Evolutionary conservation across 106 monocot genomes (phyloP).

Genomic region (Agapanthus africanus): DNA sequence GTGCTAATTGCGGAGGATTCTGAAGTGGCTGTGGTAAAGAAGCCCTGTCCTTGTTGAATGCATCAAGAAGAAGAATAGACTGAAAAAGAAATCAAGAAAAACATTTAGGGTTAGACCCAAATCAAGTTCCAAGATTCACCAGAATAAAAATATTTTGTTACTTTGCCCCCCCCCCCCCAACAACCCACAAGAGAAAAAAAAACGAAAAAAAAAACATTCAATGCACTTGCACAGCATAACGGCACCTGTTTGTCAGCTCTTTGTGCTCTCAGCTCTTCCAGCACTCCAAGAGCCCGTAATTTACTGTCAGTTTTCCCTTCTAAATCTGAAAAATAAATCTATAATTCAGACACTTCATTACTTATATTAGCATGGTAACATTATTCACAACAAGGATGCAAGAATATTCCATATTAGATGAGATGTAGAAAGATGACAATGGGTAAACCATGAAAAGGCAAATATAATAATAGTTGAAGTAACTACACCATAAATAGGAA

Average conservation of each 20-base stretch:
- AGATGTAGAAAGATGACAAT: too few species aligned
- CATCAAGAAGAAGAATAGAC: constrained; percentile 77
- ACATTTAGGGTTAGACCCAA: not conserved
- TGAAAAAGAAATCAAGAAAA: constrained; percentile 9
- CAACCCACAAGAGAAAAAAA: too few species aligned
- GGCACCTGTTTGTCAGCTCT: constrained; percentile 94
- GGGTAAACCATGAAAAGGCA: too few species aligned
- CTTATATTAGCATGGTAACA: not conserved
- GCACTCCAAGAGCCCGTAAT: constrained; percentile 57
- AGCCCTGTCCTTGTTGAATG: constrained; percentile 87
- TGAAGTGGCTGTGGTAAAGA: constrained; percentile 72
- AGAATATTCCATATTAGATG: too few species aligned
- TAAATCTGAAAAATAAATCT: constrained; percentile 57
- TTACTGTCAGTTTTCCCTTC: constrained; percentile 83
- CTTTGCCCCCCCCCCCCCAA: too few species aligned
- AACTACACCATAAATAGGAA: too few species aligned
- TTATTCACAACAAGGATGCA: not conserved
- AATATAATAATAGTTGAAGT: too few species aligned
- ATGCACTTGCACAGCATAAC: not conserved
- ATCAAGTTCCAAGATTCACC: not conserved
- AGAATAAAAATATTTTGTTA: not conserved
- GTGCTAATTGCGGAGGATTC: constrained; percentile 36
- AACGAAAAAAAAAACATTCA: not conserved
- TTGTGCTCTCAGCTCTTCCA: constrained; percentile 74
- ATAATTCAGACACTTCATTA: not conserved